Evolutionary conservation across 2,329 filamentous ascomycete species (phyloP).

Genomic region (Pleoardoris graminearum): DNA sequence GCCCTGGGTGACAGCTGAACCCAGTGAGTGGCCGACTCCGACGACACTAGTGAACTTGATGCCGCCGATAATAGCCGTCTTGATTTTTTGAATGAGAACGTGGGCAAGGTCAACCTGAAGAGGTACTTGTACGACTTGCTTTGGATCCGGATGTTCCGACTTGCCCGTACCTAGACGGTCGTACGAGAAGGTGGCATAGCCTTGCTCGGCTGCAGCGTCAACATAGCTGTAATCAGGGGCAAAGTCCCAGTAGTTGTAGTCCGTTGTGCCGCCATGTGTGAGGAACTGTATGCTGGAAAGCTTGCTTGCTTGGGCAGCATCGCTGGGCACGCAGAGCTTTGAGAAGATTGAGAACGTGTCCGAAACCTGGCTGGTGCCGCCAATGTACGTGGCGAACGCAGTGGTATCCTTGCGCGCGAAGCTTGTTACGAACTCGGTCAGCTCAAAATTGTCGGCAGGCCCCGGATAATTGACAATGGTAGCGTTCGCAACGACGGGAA

Average conservation of each 20-base stretch:
- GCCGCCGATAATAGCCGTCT: constrained; percentile 28
- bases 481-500: constrained; percentile 40
- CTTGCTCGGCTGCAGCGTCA: constrained; percentile 44
- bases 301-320: background rate
- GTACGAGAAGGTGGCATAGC: constrained; percentile 49
- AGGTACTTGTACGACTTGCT: constrained; percentile 44
- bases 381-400: background rate
- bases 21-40: constrained; percentile 48
- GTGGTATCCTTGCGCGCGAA: background rate
- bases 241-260: constrained; percentile 47
- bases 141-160: constrained; percentile 45
- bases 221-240: constrained; percentile 47
- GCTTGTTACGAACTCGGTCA: constrained; percentile 7
- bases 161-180: constrained; percentile 48
- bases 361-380: background rate
- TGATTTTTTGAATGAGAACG: constrained; percentile 36
- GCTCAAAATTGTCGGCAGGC: constrained; percentile 1
- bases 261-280: constrained; percentile 48
- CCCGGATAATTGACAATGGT: background rate
- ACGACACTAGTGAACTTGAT: constrained; percentile 42
- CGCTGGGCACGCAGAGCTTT: constrained; percentile 26
- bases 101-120: constrained; percentile 45
- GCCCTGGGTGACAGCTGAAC: constrained; percentile 40
- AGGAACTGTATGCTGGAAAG: constrained; percentile 43
- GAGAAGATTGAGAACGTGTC: background rate